Base-by-base conservation (phyloP, 2,329 filamentous ascomycete genomes). In the Thelonectria rubi region DNA sequence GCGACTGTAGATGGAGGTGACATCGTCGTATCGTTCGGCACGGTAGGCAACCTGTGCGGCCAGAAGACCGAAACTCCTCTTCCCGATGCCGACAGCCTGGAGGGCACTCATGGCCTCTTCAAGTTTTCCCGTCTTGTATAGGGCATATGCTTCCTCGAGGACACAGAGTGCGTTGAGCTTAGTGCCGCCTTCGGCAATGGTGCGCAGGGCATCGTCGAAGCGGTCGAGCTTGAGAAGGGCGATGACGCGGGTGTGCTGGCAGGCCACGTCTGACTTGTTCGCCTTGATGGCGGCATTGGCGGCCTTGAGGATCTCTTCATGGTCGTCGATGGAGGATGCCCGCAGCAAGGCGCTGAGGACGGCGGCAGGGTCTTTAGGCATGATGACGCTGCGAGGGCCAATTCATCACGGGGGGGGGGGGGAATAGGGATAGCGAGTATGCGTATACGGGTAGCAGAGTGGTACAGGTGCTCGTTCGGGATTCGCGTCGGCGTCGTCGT, bases 221-320 rank as follows among this genome's bases (percentile, higher is more conserved):
- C 91, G 90, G 77, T 95, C 92, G 69, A 95, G 86, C 75, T 93
- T 93, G 65, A 95, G 82, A 18, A 95, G 84, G 20, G 92, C 91
- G 46, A 94, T 85, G 14, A 90, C 84, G 63, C 90, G 89, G 37
- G 88, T 89, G 74, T 90, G 88, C 39, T 90, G 88, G 55, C 89
- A 88, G 42, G 86, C 79, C 32, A 76, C 61, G 66, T 89, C 84
- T 55, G 75, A 75, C 72, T 88, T 89, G 67, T 88, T 85, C 58
- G 85, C 82, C 70, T 86, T 87, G 63, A 90, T 77, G 51, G 86
- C 83, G 43, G 85, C 84, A 71, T 86, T 87, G 72, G 87, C 84
- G 52, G 86, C 82, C 73, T 85, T 82, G 61, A 95, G 86, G 53
- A 91, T 80, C 76, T 94, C 89, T 48, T 91, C 86, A 76, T 94